A percentile compares a stretch with the other conserved stretches of the same genome.
These are phyloP conservation scores for Penicillium psychrosexuale DNA, from an alignment of 2,329 filamentous ascomycete species.

Conservation along the genomic window DNA sequence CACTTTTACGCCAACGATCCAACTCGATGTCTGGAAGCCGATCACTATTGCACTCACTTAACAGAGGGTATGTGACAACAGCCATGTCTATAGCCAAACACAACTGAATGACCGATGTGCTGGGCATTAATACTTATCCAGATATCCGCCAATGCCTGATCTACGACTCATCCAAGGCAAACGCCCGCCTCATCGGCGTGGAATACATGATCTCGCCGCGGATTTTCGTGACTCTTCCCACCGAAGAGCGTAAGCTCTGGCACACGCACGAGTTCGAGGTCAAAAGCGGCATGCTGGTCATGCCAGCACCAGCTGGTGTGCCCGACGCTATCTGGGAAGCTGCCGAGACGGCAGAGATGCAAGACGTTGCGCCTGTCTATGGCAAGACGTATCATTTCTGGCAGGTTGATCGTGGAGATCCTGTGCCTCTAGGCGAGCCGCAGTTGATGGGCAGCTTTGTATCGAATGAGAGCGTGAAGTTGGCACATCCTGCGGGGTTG, in stretches of 20 bases:
- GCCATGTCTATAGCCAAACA: neutral
- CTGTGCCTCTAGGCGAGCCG: constrained; percentile 58
- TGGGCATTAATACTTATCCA: constrained; percentile 16
- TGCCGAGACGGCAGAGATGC: constrained; percentile 78
- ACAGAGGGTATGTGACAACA: constrained; percentile 50
- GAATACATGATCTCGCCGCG: constrained; percentile 80
- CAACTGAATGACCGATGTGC: neutral
- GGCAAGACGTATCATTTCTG: constrained; percentile 85
- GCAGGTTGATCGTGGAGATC: constrained; percentile 74
- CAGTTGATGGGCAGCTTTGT: constrained; percentile 62
- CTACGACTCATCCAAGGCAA: constrained; percentile 67
- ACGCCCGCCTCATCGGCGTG: constrained; percentile 73
- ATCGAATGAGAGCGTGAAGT: constrained; percentile 25
- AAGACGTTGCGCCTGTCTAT: constrained; percentile 69
- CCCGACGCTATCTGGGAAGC: constrained; percentile 66
- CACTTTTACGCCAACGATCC: constrained; percentile 76
- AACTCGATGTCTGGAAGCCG: constrained; percentile 67
- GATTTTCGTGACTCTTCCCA: constrained; percentile 64
- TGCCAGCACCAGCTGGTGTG: constrained; percentile 35
- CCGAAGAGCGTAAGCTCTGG: constrained; percentile 71
- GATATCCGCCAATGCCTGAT: constrained; percentile 82
- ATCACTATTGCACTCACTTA: constrained; percentile 81
- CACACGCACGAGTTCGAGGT: constrained; percentile 62
- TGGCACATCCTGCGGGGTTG: constrained; percentile 27
- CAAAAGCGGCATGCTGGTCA: constrained; percentile 44